Evolutionary conservation across 2,329 filamentous ascomycete genomes (phyloP).

Genomic region (Coniochaeta prunicola): DNA sequence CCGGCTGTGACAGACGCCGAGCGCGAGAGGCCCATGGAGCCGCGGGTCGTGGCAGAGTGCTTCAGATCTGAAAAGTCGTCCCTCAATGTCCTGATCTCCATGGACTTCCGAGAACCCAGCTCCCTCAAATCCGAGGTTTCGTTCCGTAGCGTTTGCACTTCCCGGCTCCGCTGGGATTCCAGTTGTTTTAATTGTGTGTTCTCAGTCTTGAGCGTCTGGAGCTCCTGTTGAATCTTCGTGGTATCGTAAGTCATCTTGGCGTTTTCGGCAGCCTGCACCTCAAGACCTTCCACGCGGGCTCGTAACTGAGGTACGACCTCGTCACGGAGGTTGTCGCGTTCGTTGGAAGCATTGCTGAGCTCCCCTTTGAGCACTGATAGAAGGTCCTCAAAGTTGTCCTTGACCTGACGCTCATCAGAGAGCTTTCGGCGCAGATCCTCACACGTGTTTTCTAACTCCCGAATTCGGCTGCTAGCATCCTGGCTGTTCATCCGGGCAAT

Average conservation of each 20-base stretch:
- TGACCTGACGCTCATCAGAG: slow-evolving; percentile 76
- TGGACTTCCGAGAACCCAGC: slow-evolving; percentile 1
- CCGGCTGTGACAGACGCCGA: slow-evolving; percentile 62
- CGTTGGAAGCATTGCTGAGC: slow-evolving; percentile 73
- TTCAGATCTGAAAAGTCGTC: neutral
- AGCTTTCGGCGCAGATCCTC: slow-evolving; percentile 79
- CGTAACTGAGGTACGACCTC: slow-evolving; percentile 76
- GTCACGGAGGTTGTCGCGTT: slow-evolving; percentile 86
- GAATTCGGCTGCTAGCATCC: slow-evolving; percentile 52
- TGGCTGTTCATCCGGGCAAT: slow-evolving; percentile 46
- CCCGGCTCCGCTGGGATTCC: slow-evolving; percentile 3
- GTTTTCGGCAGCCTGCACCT: slow-evolving; percentile 64
- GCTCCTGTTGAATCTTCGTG: slow-evolving; percentile 79
- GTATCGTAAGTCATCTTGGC: slow-evolving; percentile 73
- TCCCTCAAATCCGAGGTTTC: neutral
- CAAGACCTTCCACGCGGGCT: slow-evolving; percentile 69
- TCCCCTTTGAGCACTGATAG: slow-evolving; percentile 77
- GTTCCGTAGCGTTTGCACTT: slow-evolving; percentile 6
- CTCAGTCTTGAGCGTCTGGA: slow-evolving; percentile 55
- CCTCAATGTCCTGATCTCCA: slow-evolving; percentile 1
- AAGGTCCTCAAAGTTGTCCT: slow-evolving; percentile 90
- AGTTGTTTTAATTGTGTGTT: slow-evolving; percentile 15
- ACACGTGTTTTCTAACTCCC: slow-evolving; percentile 71
- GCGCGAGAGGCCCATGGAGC: slow-evolving; percentile 46
- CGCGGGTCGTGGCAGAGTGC: neutral